phyloP scores from a whole-genome alignment of 2,329 filamentous ascomycete species.

The Neurospora sp. region DNA sequence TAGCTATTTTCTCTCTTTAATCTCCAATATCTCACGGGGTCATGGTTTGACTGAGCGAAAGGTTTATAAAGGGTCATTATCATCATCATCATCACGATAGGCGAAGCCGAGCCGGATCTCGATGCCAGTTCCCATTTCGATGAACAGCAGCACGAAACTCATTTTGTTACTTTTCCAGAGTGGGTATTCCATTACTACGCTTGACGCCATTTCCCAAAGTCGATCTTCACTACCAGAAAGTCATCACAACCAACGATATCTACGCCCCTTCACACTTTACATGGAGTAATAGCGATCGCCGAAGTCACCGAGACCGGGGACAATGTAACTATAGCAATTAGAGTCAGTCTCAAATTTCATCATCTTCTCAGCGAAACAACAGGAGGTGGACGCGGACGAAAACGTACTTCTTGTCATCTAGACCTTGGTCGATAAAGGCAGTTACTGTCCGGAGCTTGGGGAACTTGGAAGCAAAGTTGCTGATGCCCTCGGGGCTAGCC shows the following conservation, averaged over 20 bases:
- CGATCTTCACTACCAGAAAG: neutral
- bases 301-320: constrained; percentile 89
- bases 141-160: neutral
- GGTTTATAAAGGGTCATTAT: neutral
- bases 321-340: constrained; percentile 63
- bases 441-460: constrained; percentile 87
- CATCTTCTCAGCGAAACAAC: neutral
- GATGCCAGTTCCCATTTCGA: neutral
- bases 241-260: neutral
- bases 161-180: neutral
- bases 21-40: neutral
- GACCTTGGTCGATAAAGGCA: constrained; percentile 85
- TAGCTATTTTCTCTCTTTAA: constrained; percentile 1
- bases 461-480: constrained; percentile 80
- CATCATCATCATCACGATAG: neutral
- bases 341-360: constrained; percentile 4
- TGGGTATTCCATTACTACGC: neutral
- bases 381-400: neutral
- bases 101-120: neutral
- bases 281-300: constrained; percentile 93
- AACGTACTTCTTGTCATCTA: constrained; percentile 86
- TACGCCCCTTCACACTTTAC: constrained; percentile 29
- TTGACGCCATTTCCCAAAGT: neutral
- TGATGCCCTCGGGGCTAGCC: constrained; percentile 87
- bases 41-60: neutral